These are phyloP conservation scores for Barbarea vulgaris DNA, from an alignment of 345 rosid species.

Conservation along the genomic window DNA sequence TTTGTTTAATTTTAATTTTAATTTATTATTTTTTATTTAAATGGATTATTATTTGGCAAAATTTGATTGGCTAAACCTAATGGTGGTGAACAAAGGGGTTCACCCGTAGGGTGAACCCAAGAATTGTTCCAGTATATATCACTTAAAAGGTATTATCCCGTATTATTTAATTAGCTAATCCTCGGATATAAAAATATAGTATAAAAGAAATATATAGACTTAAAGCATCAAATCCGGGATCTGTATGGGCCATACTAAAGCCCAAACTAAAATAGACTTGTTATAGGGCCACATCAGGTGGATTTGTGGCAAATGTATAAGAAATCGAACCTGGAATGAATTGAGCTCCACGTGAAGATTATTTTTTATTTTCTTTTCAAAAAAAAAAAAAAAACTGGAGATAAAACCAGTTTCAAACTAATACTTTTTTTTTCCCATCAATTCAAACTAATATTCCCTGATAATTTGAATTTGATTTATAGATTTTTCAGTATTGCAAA, in stretches of 20 bases:
- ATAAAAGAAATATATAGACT: neutral
- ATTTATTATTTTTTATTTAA: too few species aligned
- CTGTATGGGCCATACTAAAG: conserved; percentile 4
- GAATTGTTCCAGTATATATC: too few species aligned
- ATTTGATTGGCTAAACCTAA: too few species aligned
- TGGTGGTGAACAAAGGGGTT: too few species aligned
- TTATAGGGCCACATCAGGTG: neutral
- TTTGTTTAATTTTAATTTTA: too few species aligned
- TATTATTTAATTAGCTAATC: conserved; percentile 1
- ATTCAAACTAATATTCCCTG: neutral
- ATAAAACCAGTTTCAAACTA: neutral
- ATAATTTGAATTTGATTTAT: too few species aligned
- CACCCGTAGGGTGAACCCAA: too few species aligned
- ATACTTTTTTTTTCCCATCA: too few species aligned
- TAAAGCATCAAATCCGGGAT: neutral
- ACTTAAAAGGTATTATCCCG: neutral
- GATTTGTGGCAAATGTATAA: neutral
- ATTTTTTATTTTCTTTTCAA: neutral
- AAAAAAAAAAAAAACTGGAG: neutral
- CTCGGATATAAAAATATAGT: neutral
- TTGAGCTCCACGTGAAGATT: neutral
- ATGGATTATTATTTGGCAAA: too few species aligned
- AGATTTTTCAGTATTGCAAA: too few species aligned
- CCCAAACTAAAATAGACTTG: conserved; percentile 7
- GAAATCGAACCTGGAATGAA: conserved; percentile 1